Base-by-base conservation (phyloP, 1,139 yeast species). In the Yamadazyma friedrichii region DNA sequence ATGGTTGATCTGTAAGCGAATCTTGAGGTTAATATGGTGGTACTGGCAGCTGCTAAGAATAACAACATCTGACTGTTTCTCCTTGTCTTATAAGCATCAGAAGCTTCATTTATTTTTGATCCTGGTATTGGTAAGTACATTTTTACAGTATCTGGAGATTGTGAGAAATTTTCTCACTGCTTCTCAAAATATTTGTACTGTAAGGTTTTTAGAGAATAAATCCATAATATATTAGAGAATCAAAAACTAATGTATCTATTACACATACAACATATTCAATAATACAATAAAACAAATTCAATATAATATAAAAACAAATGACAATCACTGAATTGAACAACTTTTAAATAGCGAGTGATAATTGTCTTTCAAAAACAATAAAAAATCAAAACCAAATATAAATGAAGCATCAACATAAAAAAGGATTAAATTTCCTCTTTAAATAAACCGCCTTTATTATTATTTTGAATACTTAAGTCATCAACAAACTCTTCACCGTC, bases 1-100 rank as follows among this genome's bases (percentile, higher is more conserved):
- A 82, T 69, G 2, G 93, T 82, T 15, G 94, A 84, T 55, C 85
- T 75, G 61, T 83, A 80, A 12, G 95, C 91, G 34, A 85, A 61
- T 50, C 95, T 69, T 22, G 93, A 80, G 9, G 91, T 80, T 40
- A 83, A 65, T 39, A 89, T 73, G 0, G 96, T 83, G 22, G 82
- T 65, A 2, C 84, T 75, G 0, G 95, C 86, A 9, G 91, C 79
- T 3, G 84, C 83, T 50, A 85, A 74, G 58, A 88, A 88, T 22
- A 78, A 61, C 33, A 81, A 63, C 84, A 86, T 84, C 61, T 88
- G 96, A 38, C 67, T 69, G 56, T 80, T 82, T 47, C 94, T 72
- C 46, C 95, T 74, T 40, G 67, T 60, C 44, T 76, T 76, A 47
- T 72, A 72, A 39, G 66, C 75, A 20, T 64, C 65, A 20, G 64